Evolutionary conservation across 306 rosid genomes (phyloP).

Genomic region (Sphenostylis stenocarpa): DNA sequence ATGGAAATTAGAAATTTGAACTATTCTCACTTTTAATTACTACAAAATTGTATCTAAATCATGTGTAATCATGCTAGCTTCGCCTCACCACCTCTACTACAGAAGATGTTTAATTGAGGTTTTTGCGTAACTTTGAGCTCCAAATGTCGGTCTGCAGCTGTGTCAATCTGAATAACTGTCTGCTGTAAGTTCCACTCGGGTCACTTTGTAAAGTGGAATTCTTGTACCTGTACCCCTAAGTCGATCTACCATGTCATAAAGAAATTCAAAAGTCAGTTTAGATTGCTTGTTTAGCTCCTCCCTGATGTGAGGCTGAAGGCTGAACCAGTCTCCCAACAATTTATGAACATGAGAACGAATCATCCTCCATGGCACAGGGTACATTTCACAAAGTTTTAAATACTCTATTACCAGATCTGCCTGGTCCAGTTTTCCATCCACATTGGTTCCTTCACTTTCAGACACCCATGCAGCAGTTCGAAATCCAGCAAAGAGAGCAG

Average conservation of each 20-base stretch:
- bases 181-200: slow-evolving; percentile 6
- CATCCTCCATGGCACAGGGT: slow-evolving; percentile 95
- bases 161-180: slow-evolving; percentile 19
- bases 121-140: slow-evolving; percentile 26
- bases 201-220: slow-evolving; percentile 71
- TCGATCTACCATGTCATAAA: slow-evolving; percentile 65
- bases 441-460: slow-evolving; percentile 37
- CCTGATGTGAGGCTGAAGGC: slow-evolving; percentile 84
- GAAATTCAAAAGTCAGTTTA: slow-evolving; percentile 80
- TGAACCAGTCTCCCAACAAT: slow-evolving; percentile 93
- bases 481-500: slow-evolving; percentile 90
- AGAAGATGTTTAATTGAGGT: not conserved
- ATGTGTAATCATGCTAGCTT: slow-evolving; percentile 4
- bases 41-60: slow-evolving; percentile 35
- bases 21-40: slow-evolving; percentile 19
- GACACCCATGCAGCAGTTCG: slow-evolving; percentile 66
- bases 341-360: slow-evolving; percentile 90
- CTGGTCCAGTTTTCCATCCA: slow-evolving; percentile 69
- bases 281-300: slow-evolving; percentile 81
- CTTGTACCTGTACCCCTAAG: slow-evolving; percentile 73
- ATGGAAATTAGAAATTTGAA: not conserved
- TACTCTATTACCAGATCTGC: slow-evolving; percentile 79
- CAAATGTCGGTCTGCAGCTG: slow-evolving; percentile 19
- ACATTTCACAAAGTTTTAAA: slow-evolving; percentile 77
- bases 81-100: not conserved